Conservation (phyloP, 202 grass and related monocot genomes). For the Elaeis oleifera region DNA sequence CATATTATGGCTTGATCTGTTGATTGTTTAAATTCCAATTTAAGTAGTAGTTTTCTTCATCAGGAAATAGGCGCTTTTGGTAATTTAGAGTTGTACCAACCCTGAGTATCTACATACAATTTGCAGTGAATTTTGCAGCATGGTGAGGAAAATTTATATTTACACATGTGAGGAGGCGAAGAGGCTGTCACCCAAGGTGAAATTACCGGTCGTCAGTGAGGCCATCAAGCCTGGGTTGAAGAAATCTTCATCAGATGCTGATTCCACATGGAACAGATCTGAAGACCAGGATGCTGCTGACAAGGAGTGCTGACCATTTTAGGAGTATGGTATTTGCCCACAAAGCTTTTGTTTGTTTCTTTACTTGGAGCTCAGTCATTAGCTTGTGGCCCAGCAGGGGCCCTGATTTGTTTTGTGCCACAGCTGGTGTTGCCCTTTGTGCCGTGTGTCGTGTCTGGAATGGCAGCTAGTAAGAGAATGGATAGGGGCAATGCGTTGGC, state of each 20-base stretch:
- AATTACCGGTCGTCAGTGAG: constrained; percentile 25
- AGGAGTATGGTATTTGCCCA: too few relatives aligned
- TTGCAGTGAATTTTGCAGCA: constrained; percentile 76
- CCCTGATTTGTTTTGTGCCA: too few relatives aligned
- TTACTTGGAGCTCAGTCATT: constrained; percentile 13
- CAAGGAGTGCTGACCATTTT: constrained; percentile 13
- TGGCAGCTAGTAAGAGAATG: too few relatives aligned
- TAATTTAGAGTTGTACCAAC: constrained; percentile 14
- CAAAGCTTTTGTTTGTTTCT: neutral
- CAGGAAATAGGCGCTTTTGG: too few relatives aligned
- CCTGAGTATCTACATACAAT: constrained; percentile 7
- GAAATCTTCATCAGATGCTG: constrained; percentile 27
- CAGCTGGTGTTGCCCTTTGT: too few relatives aligned
- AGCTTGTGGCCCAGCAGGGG: neutral
- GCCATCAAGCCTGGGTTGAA: constrained; percentile 20
- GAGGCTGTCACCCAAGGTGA: constrained; percentile 42
- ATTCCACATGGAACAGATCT: constrained; percentile 14
- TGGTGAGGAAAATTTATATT: constrained; percentile 83
- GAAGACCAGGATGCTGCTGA: constrained; percentile 21
- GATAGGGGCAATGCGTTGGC: too few relatives aligned
- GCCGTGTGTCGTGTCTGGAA: too few relatives aligned
- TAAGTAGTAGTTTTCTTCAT: too few relatives aligned
- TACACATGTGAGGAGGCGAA: constrained; percentile 68
- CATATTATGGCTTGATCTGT: neutral
- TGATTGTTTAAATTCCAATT: too few relatives aligned